Evolutionary conservation across 805 yeast genomes (phyloP), one percentile per base, ranked within the genome.

Genomic region (Phaffomyces opuntiae): DNA sequence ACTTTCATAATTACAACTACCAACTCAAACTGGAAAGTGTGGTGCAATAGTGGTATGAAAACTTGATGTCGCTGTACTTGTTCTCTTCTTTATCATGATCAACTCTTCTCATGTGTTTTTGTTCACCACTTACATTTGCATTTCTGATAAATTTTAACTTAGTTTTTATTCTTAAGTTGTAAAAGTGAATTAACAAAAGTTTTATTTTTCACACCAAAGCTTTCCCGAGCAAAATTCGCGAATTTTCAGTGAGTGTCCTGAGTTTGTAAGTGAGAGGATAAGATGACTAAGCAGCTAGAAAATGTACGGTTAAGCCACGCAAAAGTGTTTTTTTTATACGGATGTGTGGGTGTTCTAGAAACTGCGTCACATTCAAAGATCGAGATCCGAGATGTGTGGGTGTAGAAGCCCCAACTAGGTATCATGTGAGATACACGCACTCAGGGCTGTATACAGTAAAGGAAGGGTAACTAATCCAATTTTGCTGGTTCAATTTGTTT

Each of bases 81-180:
- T 11, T 11, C 31, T 9, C 16, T 19, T 16, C 19, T 4, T 19
- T 25, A 13, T 38, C 32, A 16, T 19, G 9, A 19, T 21, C 21
- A 12, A 13, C 13, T 33, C 38, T 25, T 12, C n/a, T 46, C 41
- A 13, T 46, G 34, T 43, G 29, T 19, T 39, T 33, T 11, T 29
- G 38, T 27, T 13, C 39, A 27, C 41, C 46, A 60, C 74, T 68
- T 69, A 69, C 74, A 69, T 69, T 67, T 69, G 74, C 74, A 69
- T 69, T 67, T 68, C 53, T 54, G 53, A 50, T 52, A 43, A 53
- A 54, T 50, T 45, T 42, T 50, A 58, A 39, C 52, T 49, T 52
- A 48, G 48, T 48, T 37, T 37, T 29, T 29, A 29, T 29, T 29
- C 14, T 29, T 11, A 29, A 32, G 21, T 19, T 38, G 16, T 16